Evolutionary conservation across 2,329 filamentous ascomycete species (phyloP).

Genomic region (Annulohypoxylon truncatum): DNA sequence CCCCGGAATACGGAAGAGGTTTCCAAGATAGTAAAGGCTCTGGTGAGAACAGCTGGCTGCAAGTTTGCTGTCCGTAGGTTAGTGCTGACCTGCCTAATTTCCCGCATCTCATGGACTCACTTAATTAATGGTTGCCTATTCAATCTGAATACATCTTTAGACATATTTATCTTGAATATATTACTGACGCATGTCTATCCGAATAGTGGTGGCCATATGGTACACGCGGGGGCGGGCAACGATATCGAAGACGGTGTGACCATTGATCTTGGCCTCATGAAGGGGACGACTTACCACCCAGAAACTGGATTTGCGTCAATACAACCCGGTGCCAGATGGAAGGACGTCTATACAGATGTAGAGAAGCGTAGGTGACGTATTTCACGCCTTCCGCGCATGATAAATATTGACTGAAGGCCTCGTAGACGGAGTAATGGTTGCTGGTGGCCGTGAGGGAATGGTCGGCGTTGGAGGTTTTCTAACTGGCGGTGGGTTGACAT

Average conservation of each 20-base stretch:
- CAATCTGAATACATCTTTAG: neutral
- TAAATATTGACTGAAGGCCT: neutral
- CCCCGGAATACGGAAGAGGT: constrained; percentile 39
- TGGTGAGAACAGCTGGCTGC: constrained; percentile 21
- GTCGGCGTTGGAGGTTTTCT: constrained; percentile 43
- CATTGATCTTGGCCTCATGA: constrained; percentile 33
- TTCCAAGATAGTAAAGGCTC: constrained; percentile 30
- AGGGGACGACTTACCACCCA: constrained; percentile 3
- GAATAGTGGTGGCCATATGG: constrained; percentile 32
- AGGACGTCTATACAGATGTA: constrained; percentile 20
- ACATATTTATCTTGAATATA: neutral
- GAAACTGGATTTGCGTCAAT: neutral
- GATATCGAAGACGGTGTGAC: constrained; percentile 32
- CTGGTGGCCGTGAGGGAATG: constrained; percentile 27
- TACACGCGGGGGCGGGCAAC: constrained; percentile 12
- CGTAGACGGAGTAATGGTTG: constrained; percentile 28
- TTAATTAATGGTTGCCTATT: neutral
- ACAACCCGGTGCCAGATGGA: constrained; percentile 7
- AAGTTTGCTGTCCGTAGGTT: constrained; percentile 36
- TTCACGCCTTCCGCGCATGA: neutral
- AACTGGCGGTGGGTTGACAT: constrained; percentile 36
- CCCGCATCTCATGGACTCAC: neutral
- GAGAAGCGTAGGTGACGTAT: constrained; percentile 18
- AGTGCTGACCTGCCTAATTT: neutral
- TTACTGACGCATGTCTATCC: neutral